Percentiles rank a stretch among this genome's conserved stretches.
Conservation (phyloP, 148 eudicot species). For the Persicaria maculosa region DNA sequence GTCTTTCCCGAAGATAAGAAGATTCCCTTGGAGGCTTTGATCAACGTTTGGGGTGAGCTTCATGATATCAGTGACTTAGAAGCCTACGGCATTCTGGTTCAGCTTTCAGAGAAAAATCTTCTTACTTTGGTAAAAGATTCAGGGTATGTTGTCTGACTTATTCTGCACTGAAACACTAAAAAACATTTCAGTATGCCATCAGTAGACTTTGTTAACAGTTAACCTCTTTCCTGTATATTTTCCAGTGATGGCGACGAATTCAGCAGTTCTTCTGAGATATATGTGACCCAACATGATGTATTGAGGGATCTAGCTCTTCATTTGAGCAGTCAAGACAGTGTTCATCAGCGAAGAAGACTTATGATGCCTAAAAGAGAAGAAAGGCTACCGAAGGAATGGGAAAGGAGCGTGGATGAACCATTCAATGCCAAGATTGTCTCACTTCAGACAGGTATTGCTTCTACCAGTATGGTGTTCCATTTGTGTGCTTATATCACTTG, state of each 20-base stretch:
- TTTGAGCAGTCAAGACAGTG: constrained; percentile 32
- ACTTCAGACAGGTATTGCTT: constrained; percentile 52
- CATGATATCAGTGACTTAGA: constrained; percentile 63
- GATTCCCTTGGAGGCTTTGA: constrained; percentile 59
- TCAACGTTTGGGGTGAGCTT: constrained; percentile 71
- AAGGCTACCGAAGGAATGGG: constrained; percentile 71
- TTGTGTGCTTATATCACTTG: too few relatives aligned
- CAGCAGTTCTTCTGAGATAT: constrained; percentile 57
- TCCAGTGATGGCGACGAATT: constrained; percentile 64
- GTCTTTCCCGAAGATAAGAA: constrained; percentile 68
- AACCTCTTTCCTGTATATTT: background rate
- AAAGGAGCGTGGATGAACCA: constrained; percentile 52
- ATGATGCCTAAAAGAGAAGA: constrained; percentile 71
- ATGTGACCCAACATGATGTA: constrained; percentile 75
- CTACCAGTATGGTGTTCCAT: too few relatives aligned
- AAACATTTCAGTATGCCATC: too few relatives aligned
- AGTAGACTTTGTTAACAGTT: background rate
- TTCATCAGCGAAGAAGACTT: constrained; percentile 48
- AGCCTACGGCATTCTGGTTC: constrained; percentile 62
- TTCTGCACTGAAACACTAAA: background rate
- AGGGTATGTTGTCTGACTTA: constrained; percentile 31
- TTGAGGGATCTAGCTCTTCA: constrained; percentile 74
- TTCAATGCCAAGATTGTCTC: constrained; percentile 62
- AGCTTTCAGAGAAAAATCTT: constrained; percentile 71
- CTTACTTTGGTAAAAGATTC: constrained; percentile 57